These are phyloP conservation scores for Nigrograna mackinnonii DNA, from an alignment of 2,329 filamentous ascomycete species.

Conservation along the genomic window DNA sequence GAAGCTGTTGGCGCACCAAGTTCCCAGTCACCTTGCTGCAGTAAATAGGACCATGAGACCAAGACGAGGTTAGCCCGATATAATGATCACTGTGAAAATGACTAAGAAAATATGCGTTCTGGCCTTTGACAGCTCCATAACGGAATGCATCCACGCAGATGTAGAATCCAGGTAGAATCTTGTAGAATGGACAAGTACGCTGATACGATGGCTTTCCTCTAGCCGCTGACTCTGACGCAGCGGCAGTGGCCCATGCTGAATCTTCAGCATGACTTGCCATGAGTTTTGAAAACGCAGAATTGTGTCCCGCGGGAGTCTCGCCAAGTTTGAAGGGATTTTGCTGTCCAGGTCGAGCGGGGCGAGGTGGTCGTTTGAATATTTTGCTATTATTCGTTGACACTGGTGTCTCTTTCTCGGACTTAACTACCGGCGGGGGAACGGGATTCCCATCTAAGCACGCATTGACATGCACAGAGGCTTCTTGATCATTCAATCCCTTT, in stretches of 20 bases:
- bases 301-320: conserved; percentile 34
- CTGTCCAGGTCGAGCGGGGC: conserved; percentile 76
- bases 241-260: conserved; percentile 84
- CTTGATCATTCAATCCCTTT: conserved; percentile 58
- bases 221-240: conserved; percentile 75
- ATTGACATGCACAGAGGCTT: conserved; percentile 86
- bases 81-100: conserved; percentile 99
- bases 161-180: conserved; percentile 89
- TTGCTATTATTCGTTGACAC: conserved; percentile 36
- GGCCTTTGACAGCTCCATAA: conserved; percentile 90
- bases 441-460: conserved; percentile 85
- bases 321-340: conserved; percentile 72
- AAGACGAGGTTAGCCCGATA: conserved; percentile 82
- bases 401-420: conserved; percentile 8
- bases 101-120: conserved; percentile 92
- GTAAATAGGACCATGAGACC: conserved; percentile 94
- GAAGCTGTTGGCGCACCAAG: conserved; percentile 82
- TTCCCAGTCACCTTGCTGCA: conserved; percentile 93
- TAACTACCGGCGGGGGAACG: conserved; percentile 54
- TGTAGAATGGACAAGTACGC: conserved; percentile 96
- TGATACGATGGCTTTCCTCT: conserved; percentile 85
- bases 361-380: conserved; percentile 68
- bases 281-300: conserved; percentile 84
- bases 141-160: conserved; percentile 96
- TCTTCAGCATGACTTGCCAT: conserved; percentile 94